A percentile compares a stretch with the other conserved stretches of the same genome.
Conservation (phyloP, 495 filamentous ascomycete genomes). For the Aspergillus wentii region DNA sequence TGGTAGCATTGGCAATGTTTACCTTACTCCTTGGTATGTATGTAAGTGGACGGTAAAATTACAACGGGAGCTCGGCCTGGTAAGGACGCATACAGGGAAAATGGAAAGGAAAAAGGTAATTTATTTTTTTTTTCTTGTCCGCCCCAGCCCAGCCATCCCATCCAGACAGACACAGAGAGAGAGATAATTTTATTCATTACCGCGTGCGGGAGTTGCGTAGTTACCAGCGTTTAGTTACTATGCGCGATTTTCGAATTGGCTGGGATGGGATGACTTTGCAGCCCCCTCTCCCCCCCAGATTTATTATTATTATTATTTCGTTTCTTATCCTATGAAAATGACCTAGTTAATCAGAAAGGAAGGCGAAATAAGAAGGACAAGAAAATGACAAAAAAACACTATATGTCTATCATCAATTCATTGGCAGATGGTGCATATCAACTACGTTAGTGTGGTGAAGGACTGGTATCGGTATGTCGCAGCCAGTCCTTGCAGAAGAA, state of each 20-base stretch:
- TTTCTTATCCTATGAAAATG: neutral
- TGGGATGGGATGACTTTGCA: neutral
- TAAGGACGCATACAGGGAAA: no score
- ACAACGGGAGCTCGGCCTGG: no score
- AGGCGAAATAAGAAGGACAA: slow-evolving; percentile 6
- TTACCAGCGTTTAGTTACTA: slow-evolving; percentile 11
- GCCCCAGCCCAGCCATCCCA: neutral
- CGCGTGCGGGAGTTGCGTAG: slow-evolving; percentile 20
- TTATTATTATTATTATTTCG: neutral
- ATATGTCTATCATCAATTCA: slow-evolving; percentile 9
- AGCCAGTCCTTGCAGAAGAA: slow-evolving; percentile 17
- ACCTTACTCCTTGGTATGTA: no score
- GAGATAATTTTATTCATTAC: no score
- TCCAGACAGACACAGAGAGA: neutral
- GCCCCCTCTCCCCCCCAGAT: neutral
- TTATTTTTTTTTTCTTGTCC: no score
- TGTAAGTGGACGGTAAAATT: slow-evolving; percentile 13
- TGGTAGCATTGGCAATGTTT: no score
- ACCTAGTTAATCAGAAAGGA: slow-evolving; percentile 2
- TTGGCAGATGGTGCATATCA: no score
- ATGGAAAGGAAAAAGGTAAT: no score
- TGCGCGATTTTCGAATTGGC: slow-evolving; percentile 20
- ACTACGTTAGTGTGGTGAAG: no score
- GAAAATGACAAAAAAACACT: slow-evolving; percentile 13
- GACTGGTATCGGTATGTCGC: neutral